Evolutionary conservation across 2,329 filamentous ascomycete species (phyloP), one percentile per base, ranked within the genome.

Genomic region (Colletotrichum orbiculare): DNA sequence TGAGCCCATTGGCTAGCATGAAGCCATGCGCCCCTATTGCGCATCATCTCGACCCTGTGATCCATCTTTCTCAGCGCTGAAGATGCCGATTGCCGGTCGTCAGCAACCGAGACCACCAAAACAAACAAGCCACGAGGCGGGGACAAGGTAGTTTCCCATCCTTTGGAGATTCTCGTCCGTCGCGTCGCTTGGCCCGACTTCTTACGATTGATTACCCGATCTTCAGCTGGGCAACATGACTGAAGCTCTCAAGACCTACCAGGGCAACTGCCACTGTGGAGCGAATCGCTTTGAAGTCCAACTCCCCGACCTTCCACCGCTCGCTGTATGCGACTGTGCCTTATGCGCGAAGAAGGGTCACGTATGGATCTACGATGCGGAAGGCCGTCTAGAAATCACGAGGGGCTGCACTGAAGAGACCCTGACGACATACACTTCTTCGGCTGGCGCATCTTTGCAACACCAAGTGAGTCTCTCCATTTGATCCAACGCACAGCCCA

Each of bases 251-350:
- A 11, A 35, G 39, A 54, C 48, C 12, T 66, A 59, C 37, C 59
- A 54, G 25, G 73, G 72, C 13, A 74, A 75, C 58, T 76, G 74
- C 58, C 73, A 75, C 61, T 75, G 74, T 61, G 74, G 73, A 4
- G 49, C 54, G 4, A 73, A 71, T 45, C 72, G 73, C 37, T 75
- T 70, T 35, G 67, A 71, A 34, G 8, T 75, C 3, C 13, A 54
- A 3, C 7, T 66, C 2, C 54, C 68, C 1, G 49, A 66, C 4
- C 66, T 65, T 25, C 57, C 41, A 3, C 39, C 54, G 0, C 67
- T 67, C 0, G 59, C 68, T 0, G 43, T 66, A 1, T 76, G 73
- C 56, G 41, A 61, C 25, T 75, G 73, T 54, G 64, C 52, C 3
- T 68, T 72, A n/a, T 76, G 73, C 47, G 15, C 8, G 1, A 75